Evolutionary conservation across 2,329 filamentous ascomycete species (phyloP).

Genomic region (Rutstroemia sp.): DNA sequence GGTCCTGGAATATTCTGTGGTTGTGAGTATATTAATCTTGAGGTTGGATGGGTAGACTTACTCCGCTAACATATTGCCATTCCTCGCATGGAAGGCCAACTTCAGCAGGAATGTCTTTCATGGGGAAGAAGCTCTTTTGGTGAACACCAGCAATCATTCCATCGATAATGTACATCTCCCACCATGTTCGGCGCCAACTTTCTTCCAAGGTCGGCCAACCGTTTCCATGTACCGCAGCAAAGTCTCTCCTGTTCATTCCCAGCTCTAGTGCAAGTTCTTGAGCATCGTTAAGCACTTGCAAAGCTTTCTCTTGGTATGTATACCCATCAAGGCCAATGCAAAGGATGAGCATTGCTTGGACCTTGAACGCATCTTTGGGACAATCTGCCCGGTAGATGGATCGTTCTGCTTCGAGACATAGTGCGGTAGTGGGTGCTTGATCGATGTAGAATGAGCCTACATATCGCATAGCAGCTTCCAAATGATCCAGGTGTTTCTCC

Average conservation of each 20-base stretch:
- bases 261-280: constrained; percentile 69
- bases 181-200: constrained; percentile 84
- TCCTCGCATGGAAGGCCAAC: constrained; percentile 79
- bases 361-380: constrained; percentile 41
- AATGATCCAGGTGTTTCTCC: constrained; percentile 31
- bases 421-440: constrained; percentile 18
- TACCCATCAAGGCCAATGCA: constrained; percentile 72
- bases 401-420: constrained; percentile 21
- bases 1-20: constrained; percentile 52
- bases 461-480: constrained; percentile 26
- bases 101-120: constrained; percentile 59
- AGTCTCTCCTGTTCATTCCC: constrained; percentile 64
- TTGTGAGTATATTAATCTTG: not conserved
- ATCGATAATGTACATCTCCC: constrained; percentile 63
- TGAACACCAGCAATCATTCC: constrained; percentile 79
- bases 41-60: constrained; percentile 28
- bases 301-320: constrained; percentile 62
- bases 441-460: constrained; percentile 26
- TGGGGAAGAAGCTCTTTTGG: constrained; percentile 60
- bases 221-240: constrained; percentile 54
- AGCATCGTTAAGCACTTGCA: constrained; percentile 58
- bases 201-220: constrained; percentile 67
- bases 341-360: constrained; percentile 72
- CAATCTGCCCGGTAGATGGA: constrained; percentile 15
- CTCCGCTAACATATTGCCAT: constrained; percentile 54